A percentile compares a stretch with the other conserved stretches of the same genome.
Evolutionary conservation across 2,329 filamentous ascomycete species (phyloP).

Genomic region (Colletotrichum orbiculare): DNA sequence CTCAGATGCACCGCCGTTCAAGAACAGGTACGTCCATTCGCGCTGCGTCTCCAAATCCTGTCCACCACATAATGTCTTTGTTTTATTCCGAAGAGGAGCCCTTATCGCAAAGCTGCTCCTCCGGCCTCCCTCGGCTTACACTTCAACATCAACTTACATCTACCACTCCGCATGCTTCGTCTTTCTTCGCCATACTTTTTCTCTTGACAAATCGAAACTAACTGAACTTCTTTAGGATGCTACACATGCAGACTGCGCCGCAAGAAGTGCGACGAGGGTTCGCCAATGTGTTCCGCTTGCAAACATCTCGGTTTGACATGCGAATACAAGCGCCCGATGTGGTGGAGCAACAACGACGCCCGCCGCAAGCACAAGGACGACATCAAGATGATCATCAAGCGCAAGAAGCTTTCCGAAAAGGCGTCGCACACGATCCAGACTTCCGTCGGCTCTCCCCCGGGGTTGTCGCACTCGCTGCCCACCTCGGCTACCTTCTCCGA

Average conservation of each 20-base stretch:
- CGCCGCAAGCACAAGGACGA: constrained; percentile 89
- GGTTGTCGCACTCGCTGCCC: constrained; percentile 83
- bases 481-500: constrained; percentile 86
- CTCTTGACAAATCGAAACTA: constrained; percentile 23
- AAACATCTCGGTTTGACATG: constrained; percentile 84
- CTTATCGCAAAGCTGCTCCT: constrained; percentile 12
- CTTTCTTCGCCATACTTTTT: constrained; percentile 36
- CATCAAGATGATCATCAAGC: constrained; percentile 98
- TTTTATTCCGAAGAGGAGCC: no score
- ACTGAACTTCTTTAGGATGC: constrained; percentile 60
- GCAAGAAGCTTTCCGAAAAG: constrained; percentile 94
- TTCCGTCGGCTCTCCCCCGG: constrained; percentile 75
- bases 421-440: constrained; percentile 67
- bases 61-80: no score
- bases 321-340: constrained; percentile 96
- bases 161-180: constrained; percentile 22
- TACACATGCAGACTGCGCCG: constrained; percentile 75
- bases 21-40: constrained; percentile 77
- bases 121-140: constrained; percentile 45
- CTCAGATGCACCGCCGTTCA: constrained; percentile 93
- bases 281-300: constrained; percentile 72
- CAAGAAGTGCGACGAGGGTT: constrained; percentile 77
- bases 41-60: constrained; percentile 22
- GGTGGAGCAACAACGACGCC: constrained; percentile 96
- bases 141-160: constrained; percentile 34